Conservation (phyloP, 352 stramenopile species). For the Globisporangium viniferum region DNA sequence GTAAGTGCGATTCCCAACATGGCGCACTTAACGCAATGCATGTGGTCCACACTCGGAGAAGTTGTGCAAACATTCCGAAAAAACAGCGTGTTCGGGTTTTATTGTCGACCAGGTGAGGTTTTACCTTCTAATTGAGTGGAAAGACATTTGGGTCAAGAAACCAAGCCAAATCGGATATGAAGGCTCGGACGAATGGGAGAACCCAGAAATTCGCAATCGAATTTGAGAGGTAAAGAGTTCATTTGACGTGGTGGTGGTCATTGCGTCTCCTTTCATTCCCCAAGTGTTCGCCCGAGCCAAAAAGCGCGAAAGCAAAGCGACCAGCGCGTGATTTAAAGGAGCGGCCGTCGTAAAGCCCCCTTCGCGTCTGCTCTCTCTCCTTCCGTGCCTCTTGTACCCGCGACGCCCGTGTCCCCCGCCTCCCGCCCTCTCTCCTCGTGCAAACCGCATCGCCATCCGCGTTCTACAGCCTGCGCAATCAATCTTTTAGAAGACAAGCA, state of each 20-base stretch:
- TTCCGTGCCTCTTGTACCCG: not conserved
- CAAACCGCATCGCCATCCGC: not conserved
- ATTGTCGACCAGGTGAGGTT: no score
- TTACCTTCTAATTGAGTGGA: no score
- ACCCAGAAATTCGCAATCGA: no score
- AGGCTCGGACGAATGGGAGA: no score
- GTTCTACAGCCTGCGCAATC: not conserved
- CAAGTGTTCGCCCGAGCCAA: not conserved
- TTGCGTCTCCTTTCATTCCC: not conserved
- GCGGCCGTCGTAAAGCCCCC: not conserved
- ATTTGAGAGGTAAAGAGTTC: no score
- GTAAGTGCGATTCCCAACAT: no score
- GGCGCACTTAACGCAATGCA: no score
- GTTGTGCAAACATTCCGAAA: no score
- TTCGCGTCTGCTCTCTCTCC: slow-evolving; percentile 6
- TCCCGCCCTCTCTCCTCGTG: not conserved
- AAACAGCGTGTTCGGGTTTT: no score
- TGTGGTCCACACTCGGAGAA: no score
- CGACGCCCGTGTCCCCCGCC: not conserved
- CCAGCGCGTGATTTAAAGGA: not conserved
- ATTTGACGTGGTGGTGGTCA: not conserved
- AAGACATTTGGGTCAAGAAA: no score
- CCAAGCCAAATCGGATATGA: no score
- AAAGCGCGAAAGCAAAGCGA: slow-evolving; percentile 5
- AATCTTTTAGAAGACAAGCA: not conserved